phyloP scores from a whole-genome alignment of 305 asterid genomes.

The Nicotiana rustica region DNA sequence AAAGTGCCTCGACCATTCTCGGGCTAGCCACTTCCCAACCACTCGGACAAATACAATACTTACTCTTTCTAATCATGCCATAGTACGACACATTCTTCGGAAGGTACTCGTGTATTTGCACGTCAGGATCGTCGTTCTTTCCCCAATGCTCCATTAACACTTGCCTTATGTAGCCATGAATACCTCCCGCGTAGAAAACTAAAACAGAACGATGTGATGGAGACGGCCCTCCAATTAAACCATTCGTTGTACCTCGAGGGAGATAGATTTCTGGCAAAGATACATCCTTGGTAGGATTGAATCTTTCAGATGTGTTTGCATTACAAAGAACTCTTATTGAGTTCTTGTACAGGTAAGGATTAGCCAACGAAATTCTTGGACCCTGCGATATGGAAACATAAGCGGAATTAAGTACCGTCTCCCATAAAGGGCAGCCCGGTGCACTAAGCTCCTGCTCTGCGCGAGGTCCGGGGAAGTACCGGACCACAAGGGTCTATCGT shows the following conservation, averaged over 20 bases:
- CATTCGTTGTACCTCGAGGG: constrained; percentile 32
- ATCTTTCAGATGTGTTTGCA: constrained; percentile 54
- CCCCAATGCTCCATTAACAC: constrained; percentile 29
- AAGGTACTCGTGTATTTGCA: constrained; percentile 26
- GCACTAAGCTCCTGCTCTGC: no score
- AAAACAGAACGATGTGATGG: constrained; percentile 45
- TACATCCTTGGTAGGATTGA: constrained; percentile 45
- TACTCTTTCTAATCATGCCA: constrained; percentile 30
- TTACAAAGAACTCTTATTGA: constrained; percentile 53
- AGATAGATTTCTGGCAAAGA: constrained; percentile 48
- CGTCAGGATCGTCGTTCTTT: not conserved
- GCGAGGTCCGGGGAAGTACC: no score
- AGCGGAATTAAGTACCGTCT: not conserved
- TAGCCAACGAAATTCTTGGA: constrained; percentile 36
- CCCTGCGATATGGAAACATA: constrained; percentile 36
- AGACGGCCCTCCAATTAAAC: constrained; percentile 39
- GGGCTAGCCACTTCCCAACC: constrained; percentile 31
- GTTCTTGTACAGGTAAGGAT: constrained; percentile 43
- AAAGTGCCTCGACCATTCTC: constrained; percentile 32
- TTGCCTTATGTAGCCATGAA: constrained; percentile 45
- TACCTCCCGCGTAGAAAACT: constrained; percentile 52
- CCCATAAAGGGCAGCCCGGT: not conserved
- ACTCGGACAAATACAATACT: constrained; percentile 27
- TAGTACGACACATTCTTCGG: constrained; percentile 17
- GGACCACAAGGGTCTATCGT: no score